Conservation (phyloP, 1,284 basidiomycete species). For the Coniophora puteana region DNA sequence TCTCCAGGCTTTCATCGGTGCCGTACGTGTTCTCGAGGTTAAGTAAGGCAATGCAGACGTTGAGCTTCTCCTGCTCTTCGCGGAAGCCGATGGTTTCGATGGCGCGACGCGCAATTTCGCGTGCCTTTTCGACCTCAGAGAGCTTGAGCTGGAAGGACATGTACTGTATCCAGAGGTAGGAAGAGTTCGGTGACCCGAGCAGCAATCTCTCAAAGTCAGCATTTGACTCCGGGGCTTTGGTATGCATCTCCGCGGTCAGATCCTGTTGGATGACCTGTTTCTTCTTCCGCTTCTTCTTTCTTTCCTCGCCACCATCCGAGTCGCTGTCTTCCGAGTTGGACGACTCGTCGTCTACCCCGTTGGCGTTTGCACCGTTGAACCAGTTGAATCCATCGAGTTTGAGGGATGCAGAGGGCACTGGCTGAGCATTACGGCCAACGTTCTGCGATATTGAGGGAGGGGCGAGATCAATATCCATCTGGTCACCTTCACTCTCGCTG, state of each 20-base stretch:
- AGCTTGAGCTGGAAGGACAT: slow-evolving; percentile 98
- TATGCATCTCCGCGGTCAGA: slow-evolving; percentile 82
- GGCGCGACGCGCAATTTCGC: slow-evolving; percentile 83
- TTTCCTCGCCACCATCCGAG: slow-evolving; percentile 49
- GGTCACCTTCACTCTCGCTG: slow-evolving; percentile 26
- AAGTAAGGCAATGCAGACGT: slow-evolving; percentile 96
- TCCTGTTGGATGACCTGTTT: slow-evolving; percentile 77
- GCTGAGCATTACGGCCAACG: slow-evolving; percentile 12
- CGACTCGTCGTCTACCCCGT: too few relatives aligned
- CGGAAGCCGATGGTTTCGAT: slow-evolving; percentile 89
- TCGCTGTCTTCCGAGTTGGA: slow-evolving; percentile 35
- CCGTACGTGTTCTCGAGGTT: slow-evolving; percentile 97
- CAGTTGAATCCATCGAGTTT: slow-evolving; percentile 70
- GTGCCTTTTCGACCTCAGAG: slow-evolving; percentile 93
- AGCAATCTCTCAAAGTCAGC: slow-evolving; percentile 94
- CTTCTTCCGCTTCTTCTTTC: slow-evolving; percentile 63
- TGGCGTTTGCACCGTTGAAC: slow-evolving; percentile 39
- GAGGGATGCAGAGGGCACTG: slow-evolving; percentile 32
- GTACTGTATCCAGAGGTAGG: slow-evolving; percentile 98
- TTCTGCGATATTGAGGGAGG: slow-evolving; percentile 16
- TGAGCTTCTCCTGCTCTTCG: slow-evolving; percentile 95
- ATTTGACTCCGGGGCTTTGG: slow-evolving; percentile 83
- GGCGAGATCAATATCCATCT: slow-evolving; percentile 37
- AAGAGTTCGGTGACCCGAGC: slow-evolving; percentile 95
- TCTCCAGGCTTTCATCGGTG: slow-evolving; percentile 74